phyloP scores from a whole-genome alignment of 23 red algal species.

The Gracilaria domingensis region DNA sequence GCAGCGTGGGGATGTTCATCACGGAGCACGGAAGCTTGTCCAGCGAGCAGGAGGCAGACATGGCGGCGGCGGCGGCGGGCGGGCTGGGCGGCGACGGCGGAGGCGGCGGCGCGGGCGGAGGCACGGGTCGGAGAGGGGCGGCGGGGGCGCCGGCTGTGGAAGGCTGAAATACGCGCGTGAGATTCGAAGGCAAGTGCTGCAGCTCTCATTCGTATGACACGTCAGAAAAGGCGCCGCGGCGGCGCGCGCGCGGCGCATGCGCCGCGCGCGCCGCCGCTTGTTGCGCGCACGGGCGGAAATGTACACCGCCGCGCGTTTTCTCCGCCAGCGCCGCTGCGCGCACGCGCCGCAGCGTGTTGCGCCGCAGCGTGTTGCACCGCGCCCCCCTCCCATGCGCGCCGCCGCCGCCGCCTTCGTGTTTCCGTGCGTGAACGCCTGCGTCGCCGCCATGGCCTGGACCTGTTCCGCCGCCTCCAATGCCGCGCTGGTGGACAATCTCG shows the following conservation, averaged over 20 bases:
- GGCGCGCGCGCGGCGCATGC: too few species aligned
- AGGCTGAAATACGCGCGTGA: slow-evolving; percentile 19
- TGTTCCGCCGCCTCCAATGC: slow-evolving; percentile 76
- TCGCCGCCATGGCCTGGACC: slow-evolving; percentile 80
- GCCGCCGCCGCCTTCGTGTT: not conserved
- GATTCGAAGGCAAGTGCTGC: not conserved
- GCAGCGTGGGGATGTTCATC: slow-evolving; percentile 19
- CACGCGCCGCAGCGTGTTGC: not conserved
- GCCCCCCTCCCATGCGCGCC: too few species aligned
- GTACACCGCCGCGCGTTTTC: too few species aligned
- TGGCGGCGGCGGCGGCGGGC: not conserved
- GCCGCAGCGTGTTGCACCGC: too few species aligned
- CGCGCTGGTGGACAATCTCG: slow-evolving; percentile 76
- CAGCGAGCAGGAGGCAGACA: slow-evolving; percentile 19
- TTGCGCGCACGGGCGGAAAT: too few species aligned
- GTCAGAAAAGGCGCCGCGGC: slow-evolving; percentile 28
- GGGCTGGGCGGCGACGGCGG: not conserved
- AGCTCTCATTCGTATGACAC: slow-evolving; percentile 37
- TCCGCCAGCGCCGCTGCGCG: not conserved
- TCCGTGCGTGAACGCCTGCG: not conserved
- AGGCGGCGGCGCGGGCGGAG: not conserved
- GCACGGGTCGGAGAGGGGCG: not conserved
- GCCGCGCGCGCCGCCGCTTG: not conserved
- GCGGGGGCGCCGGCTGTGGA: not conserved
- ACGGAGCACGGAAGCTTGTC: not conserved